Base-by-base conservation (phyloP, 2,329 filamentous ascomycete species). In the Aureobasidium subglaciale region DNA sequence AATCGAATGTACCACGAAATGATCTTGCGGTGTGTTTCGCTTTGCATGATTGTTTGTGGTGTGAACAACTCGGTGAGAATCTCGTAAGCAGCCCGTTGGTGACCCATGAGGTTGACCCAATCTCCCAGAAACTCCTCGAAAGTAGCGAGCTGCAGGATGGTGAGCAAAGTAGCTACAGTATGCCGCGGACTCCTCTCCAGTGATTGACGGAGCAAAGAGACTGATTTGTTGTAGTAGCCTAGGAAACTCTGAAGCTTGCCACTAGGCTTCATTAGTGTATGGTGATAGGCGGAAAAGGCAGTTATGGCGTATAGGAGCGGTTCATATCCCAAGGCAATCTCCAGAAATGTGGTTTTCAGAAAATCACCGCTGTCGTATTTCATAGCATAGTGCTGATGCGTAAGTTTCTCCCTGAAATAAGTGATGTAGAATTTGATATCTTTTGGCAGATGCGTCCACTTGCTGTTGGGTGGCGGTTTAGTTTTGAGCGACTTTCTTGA, bases 91-190 rank as follows among this genome's bases (percentile, higher is more conserved):
- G 92, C 93, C 67, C 87, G 90, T 68, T 96, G 91, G 68, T 97
- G 93, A 20, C 90, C 88, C 71, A 93, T 86, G 15, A 97, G 77
- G 64, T 95, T 96, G 53, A 95, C 83, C 90, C 90, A 97, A 67
- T 99, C 93, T 11, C 93, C 93, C 42, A 97, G 78, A 64, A 90
- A 95, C 72, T 97, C 93, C 90, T 99, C 93, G 56, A 96, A 93
- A 3, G 89, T 95, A 55, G 91, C 90, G 48, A 97, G 80, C 65
- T 97, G 91, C 38, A 99, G 74, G 18, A 97, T 91, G 0, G 92
- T 95, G 58, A 96, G 70, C 29, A 97, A 75, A 0, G 86, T 96
- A 6, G 85, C 81, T 48, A 90, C 77, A 30, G 75, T 86, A 61
- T 88, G 84, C 58, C 82, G 82, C 60, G 90, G 85, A 56, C 83